Evolutionary conservation across 2,329 filamentous ascomycete species (phyloP).

Genomic region (Exophiala xenobiotica): DNA sequence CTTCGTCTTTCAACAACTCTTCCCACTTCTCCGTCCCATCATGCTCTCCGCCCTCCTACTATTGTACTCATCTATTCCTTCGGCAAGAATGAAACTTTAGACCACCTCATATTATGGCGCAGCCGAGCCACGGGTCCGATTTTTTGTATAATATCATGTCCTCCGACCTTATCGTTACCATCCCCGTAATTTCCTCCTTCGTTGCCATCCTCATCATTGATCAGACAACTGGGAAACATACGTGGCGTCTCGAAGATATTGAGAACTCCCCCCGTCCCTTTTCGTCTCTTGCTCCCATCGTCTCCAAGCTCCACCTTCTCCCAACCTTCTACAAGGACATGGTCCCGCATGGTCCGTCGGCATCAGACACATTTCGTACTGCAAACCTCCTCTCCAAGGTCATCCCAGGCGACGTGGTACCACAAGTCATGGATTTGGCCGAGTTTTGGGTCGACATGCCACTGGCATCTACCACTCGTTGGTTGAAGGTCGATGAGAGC

Average conservation of each 20-base stretch:
- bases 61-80: neutral
- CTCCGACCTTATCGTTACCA: neutral
- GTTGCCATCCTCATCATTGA: constrained; percentile 1
- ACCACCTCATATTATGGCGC: constrained; percentile 1
- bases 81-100: neutral
- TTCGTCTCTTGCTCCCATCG: neutral
- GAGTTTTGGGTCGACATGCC: constrained; percentile 21
- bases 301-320: neutral
- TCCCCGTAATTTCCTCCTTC: neutral
- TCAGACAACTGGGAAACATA: neutral
- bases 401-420: constrained; percentile 23
- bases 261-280: neutral
- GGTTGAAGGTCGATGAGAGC: constrained; percentile 1
- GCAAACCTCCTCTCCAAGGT: constrained; percentile 23
- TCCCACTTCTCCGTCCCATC: neutral
- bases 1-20: neutral
- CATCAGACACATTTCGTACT: constrained; percentile 17
- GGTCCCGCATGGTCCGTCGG: constrained; percentile 6
- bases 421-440: constrained; percentile 25
- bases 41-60: constrained; percentile 1
- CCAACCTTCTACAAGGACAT: constrained; percentile 7
- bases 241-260: neutral
- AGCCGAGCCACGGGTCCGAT: neutral
- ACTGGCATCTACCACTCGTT: constrained; percentile 9
- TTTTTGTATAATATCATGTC: neutral